These are phyloP conservation scores for Strobilomyces dryophilus DNA, from an alignment of 768 basidiomycete genomes.

Conservation along the genomic window DNA sequence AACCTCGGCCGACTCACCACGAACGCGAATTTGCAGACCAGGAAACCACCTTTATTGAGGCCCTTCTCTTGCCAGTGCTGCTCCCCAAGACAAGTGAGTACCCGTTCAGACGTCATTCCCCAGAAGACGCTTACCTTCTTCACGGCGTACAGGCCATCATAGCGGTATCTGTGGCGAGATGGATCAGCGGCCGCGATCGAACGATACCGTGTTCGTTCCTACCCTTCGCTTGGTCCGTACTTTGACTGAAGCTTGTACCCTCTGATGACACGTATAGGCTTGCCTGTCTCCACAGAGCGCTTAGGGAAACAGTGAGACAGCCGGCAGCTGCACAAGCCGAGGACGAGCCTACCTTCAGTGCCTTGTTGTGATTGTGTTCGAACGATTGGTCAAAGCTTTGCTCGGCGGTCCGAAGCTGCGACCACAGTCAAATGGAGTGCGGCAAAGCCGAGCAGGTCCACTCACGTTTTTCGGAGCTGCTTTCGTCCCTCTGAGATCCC, in stretches of 20 bases:
- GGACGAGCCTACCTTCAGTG: conserved; percentile 47
- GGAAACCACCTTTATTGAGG: conserved; percentile 59
- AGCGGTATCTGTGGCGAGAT: conserved; percentile 60
- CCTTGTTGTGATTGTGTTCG: conserved; percentile 65
- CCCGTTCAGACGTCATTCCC: neutral
- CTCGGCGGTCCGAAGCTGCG: conserved; percentile 80
- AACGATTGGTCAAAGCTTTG: conserved; percentile 85
- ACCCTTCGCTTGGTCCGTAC: conserved; percentile 82
- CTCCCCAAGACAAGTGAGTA: neutral
- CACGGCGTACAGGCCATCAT: conserved; percentile 83
- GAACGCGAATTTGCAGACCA: conserved; percentile 85
- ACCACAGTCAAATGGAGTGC: neutral
- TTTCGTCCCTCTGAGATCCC: conserved; percentile 84
- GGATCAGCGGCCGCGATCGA: neutral
- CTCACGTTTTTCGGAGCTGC: conserved; percentile 77
- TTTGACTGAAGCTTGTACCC: conserved; percentile 63
- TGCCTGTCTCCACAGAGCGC: conserved; percentile 74
- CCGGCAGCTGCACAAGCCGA: neutral
- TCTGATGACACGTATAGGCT: conserved; percentile 83
- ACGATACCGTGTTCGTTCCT: conserved; percentile 4
- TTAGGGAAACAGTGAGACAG: conserved; percentile 24
- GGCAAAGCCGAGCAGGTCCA: neutral
- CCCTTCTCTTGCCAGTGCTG: conserved; percentile 78
- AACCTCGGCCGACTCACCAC: conserved; percentile 43
- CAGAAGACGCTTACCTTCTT: conserved; percentile 48